Base-by-base conservation (phyloP, 1,284 basidiomycete species). In the Thecaphora thlaspeos region DNA sequence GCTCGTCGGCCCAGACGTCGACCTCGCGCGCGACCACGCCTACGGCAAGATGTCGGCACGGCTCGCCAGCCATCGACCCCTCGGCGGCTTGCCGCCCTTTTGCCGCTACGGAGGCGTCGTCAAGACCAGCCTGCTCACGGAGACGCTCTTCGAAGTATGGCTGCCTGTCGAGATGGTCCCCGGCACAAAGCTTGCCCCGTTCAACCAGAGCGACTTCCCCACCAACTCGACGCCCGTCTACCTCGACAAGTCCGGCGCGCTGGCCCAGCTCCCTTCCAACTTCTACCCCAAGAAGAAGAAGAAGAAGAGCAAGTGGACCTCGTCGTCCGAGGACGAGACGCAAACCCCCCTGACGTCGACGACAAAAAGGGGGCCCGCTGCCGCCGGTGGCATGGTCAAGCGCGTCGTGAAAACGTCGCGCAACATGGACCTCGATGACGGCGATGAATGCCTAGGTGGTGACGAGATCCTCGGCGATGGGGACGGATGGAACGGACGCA, bases 11-110 rank as follows among this genome's bases (percentile, higher is more conserved):
- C 57, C 57, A 5, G 61, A 64, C 37, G 26, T 64, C 17, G 54
- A 64, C 44, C 30, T 64, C 15, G 44, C 44, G 12, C 24, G 23
- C 14, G 57, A 60, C 11, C 26, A 9, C 15, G 53, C 51, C 4
- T 60, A 64, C 19, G 61, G 55, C 28, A 18, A 34, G 23, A 26
- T 28, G 1, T 14, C 19, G 9, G 19, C 32, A 14, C 28, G 34
- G 19, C 38, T 30, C 15, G 49, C 38, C 8, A 37, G 23, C 23
- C 36, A 55, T 23, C 51, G 55, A 2, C 61, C 61, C 2, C 49
- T 53, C 7, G 61, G 61, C n/a, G 47, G 47, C 10, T 37, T 64
- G 22, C 61, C 61, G 2, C 53, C 58, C 18, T 64, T 64, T 39
- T 64, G 61, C 37, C 51, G 61, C 14, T 60, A 55, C 39, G 61